Evolutionary conservation across 2,329 filamentous ascomycete species (phyloP).

Genomic region (Penicillium rolfsii): DNA sequence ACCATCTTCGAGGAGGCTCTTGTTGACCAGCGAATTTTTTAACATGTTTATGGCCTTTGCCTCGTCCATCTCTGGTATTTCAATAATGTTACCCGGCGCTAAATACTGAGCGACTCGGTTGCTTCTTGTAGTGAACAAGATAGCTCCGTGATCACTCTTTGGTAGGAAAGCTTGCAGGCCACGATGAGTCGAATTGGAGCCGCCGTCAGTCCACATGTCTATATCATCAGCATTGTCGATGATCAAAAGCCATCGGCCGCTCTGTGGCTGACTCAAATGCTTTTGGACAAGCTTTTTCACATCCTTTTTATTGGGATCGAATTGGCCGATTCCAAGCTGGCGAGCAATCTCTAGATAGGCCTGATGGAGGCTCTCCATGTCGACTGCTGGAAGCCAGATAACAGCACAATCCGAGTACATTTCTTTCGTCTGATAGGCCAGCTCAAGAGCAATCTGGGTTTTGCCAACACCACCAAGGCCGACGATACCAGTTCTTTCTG

Average conservation of each 20-base stretch:
- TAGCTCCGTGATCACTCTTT: constrained; percentile 23
- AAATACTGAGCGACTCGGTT: constrained; percentile 25
- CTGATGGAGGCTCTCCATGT: constrained; percentile 27
- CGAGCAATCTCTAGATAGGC: constrained; percentile 29
- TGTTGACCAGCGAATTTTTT: constrained; percentile 18
- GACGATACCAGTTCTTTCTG: constrained; percentile 15
- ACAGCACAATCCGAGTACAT: constrained; percentile 26
- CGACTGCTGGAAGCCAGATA: constrained; percentile 37
- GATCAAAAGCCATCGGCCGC: constrained; percentile 33
- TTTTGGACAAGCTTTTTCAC: constrained; percentile 16
- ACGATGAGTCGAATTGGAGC: background rate
- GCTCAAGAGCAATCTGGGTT: constrained; percentile 34
- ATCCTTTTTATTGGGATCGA: constrained; percentile 8
- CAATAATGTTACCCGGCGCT: constrained; percentile 22
- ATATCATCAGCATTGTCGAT: constrained; percentile 38
- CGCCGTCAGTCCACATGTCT: constrained; percentile 21
- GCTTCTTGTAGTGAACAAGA: constrained; percentile 40
- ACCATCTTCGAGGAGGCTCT: constrained; percentile 23
- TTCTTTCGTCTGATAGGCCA: constrained; percentile 28
- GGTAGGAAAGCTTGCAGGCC: constrained; percentile 23
- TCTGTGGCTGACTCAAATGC: constrained; percentile 18
- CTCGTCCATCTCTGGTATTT: constrained; percentile 23
- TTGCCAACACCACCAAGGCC: constrained; percentile 33
- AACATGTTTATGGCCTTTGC: constrained; percentile 20
- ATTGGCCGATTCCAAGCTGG: constrained; percentile 5